Evolutionary conservation across 179 eudicot species (phyloP).

Genomic region (Silene coronaria): DNA sequence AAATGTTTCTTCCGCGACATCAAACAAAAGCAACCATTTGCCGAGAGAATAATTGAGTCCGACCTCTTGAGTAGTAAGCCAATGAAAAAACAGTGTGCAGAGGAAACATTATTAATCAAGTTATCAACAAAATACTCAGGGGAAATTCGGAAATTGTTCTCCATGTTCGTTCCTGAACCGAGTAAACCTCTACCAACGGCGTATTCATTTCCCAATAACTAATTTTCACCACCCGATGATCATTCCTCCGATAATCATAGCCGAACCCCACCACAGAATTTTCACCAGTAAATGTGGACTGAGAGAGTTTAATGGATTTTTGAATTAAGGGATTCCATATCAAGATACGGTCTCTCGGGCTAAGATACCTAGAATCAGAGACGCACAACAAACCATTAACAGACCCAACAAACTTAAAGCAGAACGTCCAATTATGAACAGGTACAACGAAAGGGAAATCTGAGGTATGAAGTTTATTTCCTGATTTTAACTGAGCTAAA

Average conservation of each 20-base stretch:
- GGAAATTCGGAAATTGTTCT: neutral
- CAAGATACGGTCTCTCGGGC: neutral
- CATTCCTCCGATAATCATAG: constrained; percentile 2
- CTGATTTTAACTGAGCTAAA: neutral
- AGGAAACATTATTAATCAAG: no score
- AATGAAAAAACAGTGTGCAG: no score
- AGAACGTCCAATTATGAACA: no score
- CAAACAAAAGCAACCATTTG: neutral
- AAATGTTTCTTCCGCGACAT: neutral
- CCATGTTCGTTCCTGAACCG: constrained; percentile 11
- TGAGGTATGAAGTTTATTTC: neutral
- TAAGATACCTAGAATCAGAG: neutral
- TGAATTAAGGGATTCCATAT: constrained; percentile 7
- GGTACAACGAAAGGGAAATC: neutral
- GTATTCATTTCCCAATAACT: neutral
- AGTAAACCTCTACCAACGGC: constrained; percentile 8
- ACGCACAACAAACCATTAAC: constrained; percentile 7
- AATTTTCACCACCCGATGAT: constrained; percentile 11
- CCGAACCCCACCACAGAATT: neutral
- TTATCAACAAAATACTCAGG: neutral
- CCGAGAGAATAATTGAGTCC: neutral
- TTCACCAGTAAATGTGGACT: neutral
- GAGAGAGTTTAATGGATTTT: neutral
- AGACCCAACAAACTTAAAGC: neutral
- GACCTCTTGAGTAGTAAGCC: no score